phyloP scores from a whole-genome alignment of 2,329 filamentous ascomycete genomes.

The Penicillium sp. region DNA sequence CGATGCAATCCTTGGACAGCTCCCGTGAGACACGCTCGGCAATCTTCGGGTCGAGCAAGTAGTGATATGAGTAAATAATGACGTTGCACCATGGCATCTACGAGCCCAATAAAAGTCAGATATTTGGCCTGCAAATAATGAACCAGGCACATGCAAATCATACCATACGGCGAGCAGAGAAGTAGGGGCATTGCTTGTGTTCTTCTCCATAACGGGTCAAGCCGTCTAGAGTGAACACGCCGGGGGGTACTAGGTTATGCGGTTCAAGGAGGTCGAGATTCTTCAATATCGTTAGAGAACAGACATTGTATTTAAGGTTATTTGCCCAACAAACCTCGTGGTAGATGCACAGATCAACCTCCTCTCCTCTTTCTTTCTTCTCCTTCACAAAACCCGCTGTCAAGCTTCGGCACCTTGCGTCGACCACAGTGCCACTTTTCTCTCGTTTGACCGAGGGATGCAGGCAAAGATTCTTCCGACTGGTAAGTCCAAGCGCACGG shows the following conservation, averaged over 20 bases:
- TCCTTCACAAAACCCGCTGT: conserved; percentile 97
- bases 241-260: conserved; percentile 88
- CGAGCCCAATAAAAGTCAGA: neutral
- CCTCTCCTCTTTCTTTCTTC: conserved; percentile 91
- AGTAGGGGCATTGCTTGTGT: conserved; percentile 96
- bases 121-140: neutral
- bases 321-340: conserved; percentile 62
- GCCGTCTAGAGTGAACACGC: conserved; percentile 91
- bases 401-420: conserved; percentile 89
- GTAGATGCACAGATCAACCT: conserved; percentile 90
- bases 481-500: conserved; percentile 82
- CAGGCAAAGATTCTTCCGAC: conserved; percentile 92
- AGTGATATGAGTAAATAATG: conserved; percentile 99
- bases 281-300: conserved; percentile 39
- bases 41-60: conserved; percentile 95
- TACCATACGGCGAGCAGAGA: conserved; percentile 90
- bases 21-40: conserved; percentile 92
- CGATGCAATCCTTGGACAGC: conserved; percentile 94
- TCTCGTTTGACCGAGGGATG: conserved; percentile 94
- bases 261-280: conserved; percentile 93
- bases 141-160: conserved; percentile 13
- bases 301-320: neutral
- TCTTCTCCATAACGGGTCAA: conserved; percentile 86
- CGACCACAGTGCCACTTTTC: conserved; percentile 89
- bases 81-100: conserved; percentile 99